Conservation (phyloP, 2,329 filamentous ascomycete species). For the Lachnellula suecica region DNA sequence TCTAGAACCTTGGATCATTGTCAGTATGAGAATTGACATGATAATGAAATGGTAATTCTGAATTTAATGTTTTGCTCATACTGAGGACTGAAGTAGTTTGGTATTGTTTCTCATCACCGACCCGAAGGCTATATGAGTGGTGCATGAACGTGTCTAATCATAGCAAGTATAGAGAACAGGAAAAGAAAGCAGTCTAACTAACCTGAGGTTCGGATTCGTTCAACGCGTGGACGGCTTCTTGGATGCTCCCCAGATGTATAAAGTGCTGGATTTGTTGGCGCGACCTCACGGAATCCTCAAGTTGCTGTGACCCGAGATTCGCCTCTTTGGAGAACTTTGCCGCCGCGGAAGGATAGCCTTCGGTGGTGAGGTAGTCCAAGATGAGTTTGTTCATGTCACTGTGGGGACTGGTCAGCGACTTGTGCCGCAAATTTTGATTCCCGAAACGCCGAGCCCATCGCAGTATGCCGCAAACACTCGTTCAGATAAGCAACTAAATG, state of each 20-base stretch:
- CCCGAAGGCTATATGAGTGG: conserved; percentile 93
- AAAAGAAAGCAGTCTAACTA: conserved; percentile 40
- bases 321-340: conserved; percentile 93
- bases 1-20: conserved; percentile 72
- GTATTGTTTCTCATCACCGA: conserved; percentile 86
- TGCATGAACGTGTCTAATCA: conserved; percentile 99
- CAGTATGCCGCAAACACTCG: conserved; percentile 23
- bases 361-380: conserved; percentile 94
- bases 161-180: conserved; percentile 46
- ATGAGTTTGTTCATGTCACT: conserved; percentile 96
- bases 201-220: conserved; percentile 93
- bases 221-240: conserved; percentile 79
- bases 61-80: conserved; percentile 62
- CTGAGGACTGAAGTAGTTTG: conserved; percentile 81
- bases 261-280: conserved; percentile 81
- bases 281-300: conserved; percentile 70
- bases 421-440: neutral
- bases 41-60: conserved; percentile 13
- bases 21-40: conserved; percentile 12
- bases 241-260: conserved; percentile 83
- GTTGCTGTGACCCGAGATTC: conserved; percentile 74
- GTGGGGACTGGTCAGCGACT: conserved; percentile 25
- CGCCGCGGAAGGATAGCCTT: conserved; percentile 90
- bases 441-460: neutral
- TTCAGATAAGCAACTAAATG: conserved; percentile 78